Conservation (phyloP, 495 filamentous ascomycete genomes). For the Rostrohypoxylon terebratum region DNA sequence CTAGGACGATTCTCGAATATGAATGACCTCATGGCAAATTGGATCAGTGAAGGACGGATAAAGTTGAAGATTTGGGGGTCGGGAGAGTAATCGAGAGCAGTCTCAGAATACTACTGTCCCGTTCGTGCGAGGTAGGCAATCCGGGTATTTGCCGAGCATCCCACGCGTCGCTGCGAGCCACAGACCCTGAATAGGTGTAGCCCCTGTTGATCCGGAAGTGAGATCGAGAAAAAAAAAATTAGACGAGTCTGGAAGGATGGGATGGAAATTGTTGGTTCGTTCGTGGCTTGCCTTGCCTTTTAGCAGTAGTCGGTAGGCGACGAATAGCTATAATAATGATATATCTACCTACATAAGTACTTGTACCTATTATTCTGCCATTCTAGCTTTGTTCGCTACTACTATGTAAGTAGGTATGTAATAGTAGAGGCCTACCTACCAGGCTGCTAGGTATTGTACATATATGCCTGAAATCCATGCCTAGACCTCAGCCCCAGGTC, state of each 20-base stretch:
- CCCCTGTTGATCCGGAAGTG: slow-evolving; percentile 47
- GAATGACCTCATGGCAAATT: slow-evolving; percentile 38
- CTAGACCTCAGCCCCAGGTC: slow-evolving; percentile 16
- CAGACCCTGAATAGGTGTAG: slow-evolving; percentile 37
- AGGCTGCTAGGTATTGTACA: background rate
- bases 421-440: background rate
- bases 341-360: slow-evolving; percentile 13
- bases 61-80: slow-evolving; percentile 34
- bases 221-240: slow-evolving; percentile 31
- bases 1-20: slow-evolving; percentile 11
- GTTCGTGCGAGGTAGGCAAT: slow-evolving; percentile 45
- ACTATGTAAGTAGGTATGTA: too few relatives aligned
- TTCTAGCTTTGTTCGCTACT: background rate
- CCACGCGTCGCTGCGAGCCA: slow-evolving; percentile 39
- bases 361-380: background rate
- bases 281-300: slow-evolving; percentile 12
- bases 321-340: slow-evolving; percentile 29
- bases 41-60: slow-evolving; percentile 36
- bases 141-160: slow-evolving; percentile 48
- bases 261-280: background rate
- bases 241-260: slow-evolving; percentile 33
- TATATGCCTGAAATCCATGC: background rate
- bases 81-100: slow-evolving; percentile 12
- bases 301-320: slow-evolving; percentile 1
- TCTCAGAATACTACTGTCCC: slow-evolving; percentile 27